These are phyloP conservation scores for Cystofilobasidium ferigula DNA, from an alignment of 768 basidiomycete genomes.

Conservation along the genomic window DNA sequence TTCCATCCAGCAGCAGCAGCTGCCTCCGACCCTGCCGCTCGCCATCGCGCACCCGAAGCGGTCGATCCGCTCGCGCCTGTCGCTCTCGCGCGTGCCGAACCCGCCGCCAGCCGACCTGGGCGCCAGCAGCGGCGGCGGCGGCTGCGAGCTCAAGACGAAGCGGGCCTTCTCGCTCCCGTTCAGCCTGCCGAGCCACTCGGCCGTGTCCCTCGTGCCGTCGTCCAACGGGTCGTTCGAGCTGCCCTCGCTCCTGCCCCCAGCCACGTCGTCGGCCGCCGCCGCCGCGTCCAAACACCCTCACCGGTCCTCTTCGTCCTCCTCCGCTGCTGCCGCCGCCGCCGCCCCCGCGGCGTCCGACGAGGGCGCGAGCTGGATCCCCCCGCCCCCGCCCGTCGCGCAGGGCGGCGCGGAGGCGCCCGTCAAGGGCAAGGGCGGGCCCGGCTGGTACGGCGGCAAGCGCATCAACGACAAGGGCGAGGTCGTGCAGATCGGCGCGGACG, in stretches of 20 bases:
- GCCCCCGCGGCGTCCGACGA: background rate
- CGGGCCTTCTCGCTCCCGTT: slow-evolving; percentile 1
- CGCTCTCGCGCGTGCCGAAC: background rate
- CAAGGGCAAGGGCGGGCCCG: slow-evolving; percentile 14
- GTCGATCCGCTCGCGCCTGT: slow-evolving; percentile 5
- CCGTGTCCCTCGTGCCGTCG: background rate
- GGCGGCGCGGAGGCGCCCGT: background rate
- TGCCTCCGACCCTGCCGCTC: background rate
- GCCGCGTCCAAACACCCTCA: no score
- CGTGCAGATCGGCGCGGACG: slow-evolving; percentile 12
- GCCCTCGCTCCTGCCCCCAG: background rate
- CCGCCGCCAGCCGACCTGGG: background rate
- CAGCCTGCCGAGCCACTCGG: slow-evolving; percentile 4
- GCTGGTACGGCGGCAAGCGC: slow-evolving; percentile 23
- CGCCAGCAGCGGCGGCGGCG: no score
- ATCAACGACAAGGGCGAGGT: slow-evolving; percentile 22
- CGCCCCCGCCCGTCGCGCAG: background rate
- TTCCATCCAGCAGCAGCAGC: background rate
- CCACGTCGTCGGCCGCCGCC: background rate
- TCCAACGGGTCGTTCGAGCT: background rate
- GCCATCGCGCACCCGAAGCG: background rate
- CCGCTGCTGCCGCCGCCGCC: no score
- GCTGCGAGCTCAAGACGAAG: background rate
- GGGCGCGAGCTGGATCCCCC: background rate
- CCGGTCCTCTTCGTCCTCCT: no score